Base-by-base conservation (phyloP, 139 green algal genomes). In the Haematococcus sp. region DNA sequence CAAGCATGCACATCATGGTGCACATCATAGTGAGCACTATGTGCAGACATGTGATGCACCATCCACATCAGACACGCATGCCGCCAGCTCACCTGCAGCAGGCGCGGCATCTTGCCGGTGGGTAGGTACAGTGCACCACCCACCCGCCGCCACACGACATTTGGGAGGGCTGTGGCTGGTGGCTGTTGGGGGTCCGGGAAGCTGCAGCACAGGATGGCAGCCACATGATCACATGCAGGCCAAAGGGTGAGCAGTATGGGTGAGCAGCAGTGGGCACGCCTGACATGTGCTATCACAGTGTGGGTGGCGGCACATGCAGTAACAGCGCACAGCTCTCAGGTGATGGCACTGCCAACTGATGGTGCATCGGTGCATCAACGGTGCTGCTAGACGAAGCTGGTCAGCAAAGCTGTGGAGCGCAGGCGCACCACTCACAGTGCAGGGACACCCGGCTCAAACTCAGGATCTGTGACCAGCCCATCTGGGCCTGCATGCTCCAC, bases 51-150 rank as follows among this genome's bases (percentile, higher is more conserved):
- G 7, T 31, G 20, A 31, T 63, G 20, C 17, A 31, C 13, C 7
- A 13, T 63, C 55, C 16, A 19, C 7, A 31, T 15, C 16, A 31
- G 13, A 28, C 23, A 31, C 17, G 55, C 20, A 19, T 5, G 33
- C 63, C 69, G 71, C 49, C 2, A 70, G 68, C 15, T 13, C 30
- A 69, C 70, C 70, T 77, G 74, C 35, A 81, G 63, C 25, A 84
- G 31, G 0, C 63, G 60, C 2, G 79, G 34, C 28, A 61, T 58
- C 43, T 68, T 78, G 43, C 65, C 70, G 28, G 49, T 82, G 0
- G 71, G 80, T 25, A 85, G 52, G 59, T 85, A 85, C 19, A 82
- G 30, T 9, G 75, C 76, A 3, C 80, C 80, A 2, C 59, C 63
- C 71, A 85, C 70, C 0, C 80, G 70, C 30, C 75, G 67, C 80